Evolutionary conservation across 768 basidiomycete genomes (phyloP), one percentile per base, ranked within the genome.

Genomic region (Leccinum barrowsii): DNA sequence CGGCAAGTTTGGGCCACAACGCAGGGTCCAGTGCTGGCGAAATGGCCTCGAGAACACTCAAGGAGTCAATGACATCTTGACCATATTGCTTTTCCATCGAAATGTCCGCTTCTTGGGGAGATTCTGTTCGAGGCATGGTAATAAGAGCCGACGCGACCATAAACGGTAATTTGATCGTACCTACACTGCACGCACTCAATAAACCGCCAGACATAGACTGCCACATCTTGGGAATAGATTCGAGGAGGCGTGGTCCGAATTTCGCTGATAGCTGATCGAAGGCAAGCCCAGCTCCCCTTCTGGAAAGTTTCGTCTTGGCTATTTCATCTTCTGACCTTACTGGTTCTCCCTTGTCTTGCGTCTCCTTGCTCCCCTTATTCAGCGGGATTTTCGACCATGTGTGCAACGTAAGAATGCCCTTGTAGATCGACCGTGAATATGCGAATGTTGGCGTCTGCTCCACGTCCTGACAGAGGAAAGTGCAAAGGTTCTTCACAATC

Each of bases 401-500:
- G 53, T 81, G 79, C 66, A 94, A 85, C 2, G 93, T 91, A 19
- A 96, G 76, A 40, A 98, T 90, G 1, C 90, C 94, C 17, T 88
- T 82, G 50, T 75, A 73, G 19, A 79, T 71, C 59, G 83, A 84
- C 52, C 85, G 82, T 7, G 78, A 77, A 65, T 81, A 82, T 1
- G 87, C 81, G 69, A 98, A 98, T 1, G 96, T 87, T 3, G 97
- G 97, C 0, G 94, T 97, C 55, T 89, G 83, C 44, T 89, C 86
- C 7, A 83, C 80, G 70, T 99, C 97, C 66, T 94, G 92, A 68
- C 96, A 98, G 5, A 98, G 77, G 75, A 98, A 98, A 0, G 92
- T 94, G 76, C 93, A 96, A 7, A 98, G 83, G 70, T 99, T 99
- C 76, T 93, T 94, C 62, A 98, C 86, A 57, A 99, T 92, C 78